Percentiles rank a stretch among this genome's conserved stretches.
Evolutionary conservation across 1,139 yeast genomes (phyloP).

Genomic region (Yamadazyma siamensis): DNA sequence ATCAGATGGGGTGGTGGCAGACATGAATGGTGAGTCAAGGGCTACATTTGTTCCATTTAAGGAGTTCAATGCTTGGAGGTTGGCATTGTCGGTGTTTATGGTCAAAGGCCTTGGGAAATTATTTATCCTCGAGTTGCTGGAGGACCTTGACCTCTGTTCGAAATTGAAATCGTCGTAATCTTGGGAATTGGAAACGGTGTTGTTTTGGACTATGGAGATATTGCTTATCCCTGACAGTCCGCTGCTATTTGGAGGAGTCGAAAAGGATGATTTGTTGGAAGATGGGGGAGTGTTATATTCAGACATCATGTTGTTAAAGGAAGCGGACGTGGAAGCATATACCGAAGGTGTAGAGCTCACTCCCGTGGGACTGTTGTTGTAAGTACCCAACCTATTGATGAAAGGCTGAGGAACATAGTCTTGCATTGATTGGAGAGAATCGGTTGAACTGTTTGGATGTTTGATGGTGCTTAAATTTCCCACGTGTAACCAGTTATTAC

Average conservation of each 20-base stretch:
- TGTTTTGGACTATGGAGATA: conserved; percentile 17
- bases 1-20: conserved; percentile 40
- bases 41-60: conserved; percentile 26
- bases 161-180: conserved; percentile 25
- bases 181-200: conserved; percentile 9
- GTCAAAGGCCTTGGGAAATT: conserved; percentile 35
- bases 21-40: conserved; percentile 45
- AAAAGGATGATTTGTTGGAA: conserved; percentile 33
- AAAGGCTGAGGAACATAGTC: conserved; percentile 44
- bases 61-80: conserved; percentile 25
- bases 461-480: conserved; percentile 41
- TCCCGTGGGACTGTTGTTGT: conserved; percentile 2
- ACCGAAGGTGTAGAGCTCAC: conserved; percentile 12
- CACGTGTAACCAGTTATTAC: conserved; percentile 41
- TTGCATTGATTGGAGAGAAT: conserved; percentile 44
- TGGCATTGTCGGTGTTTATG: conserved; percentile 40
- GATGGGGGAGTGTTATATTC: conserved; percentile 46
- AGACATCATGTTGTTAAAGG: conserved; percentile 29
- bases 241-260: conserved; percentile 24
- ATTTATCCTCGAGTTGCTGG: conserved; percentile 16
- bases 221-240: conserved; percentile 6
- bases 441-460: conserved; percentile 33
- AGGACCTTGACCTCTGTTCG: conserved; percentile 20
- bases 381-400: conserved; percentile 28
- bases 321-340: conserved; percentile 10